phyloP scores from a whole-genome alignment of 176 grass and related monocot species.

The Dendrocalamus sinicus region DNA sequence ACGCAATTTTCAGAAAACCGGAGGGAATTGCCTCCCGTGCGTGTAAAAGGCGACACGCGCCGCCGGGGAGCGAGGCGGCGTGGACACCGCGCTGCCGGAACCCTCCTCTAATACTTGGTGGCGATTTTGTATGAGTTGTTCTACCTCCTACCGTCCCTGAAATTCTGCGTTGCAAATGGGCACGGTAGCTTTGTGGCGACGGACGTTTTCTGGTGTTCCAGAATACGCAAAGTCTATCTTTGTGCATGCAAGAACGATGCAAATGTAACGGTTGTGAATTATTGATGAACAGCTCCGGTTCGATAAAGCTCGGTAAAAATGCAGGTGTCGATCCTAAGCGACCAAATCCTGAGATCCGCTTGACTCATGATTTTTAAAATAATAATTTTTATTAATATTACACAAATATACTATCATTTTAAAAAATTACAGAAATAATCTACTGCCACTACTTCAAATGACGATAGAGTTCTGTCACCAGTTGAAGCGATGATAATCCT shows the following conservation, averaged over 20 bases:
- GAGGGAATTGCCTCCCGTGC: no score
- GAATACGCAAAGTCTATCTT: background rate
- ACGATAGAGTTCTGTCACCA: no score
- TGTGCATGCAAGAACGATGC: background rate
- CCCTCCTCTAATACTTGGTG: no score
- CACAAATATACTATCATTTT: no score
- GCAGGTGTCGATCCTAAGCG: background rate
- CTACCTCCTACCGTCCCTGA: background rate
- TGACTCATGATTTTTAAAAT: background rate
- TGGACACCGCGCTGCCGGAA: no score
- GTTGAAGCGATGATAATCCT: no score
- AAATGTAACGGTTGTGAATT: background rate
- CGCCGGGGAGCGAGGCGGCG: no score
- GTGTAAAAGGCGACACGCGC: no score
- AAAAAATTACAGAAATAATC: no score
- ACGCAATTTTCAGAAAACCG: no score
- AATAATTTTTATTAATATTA: no score
- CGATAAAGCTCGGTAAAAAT: background rate
- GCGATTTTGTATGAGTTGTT: background rate
- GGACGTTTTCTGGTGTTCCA: background rate
- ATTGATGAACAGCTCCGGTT: background rate
- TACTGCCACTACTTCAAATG: no score
- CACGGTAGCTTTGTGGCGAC: background rate
- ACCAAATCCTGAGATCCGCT: slow-evolving; percentile 33
- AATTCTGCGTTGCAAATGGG: background rate